These are phyloP conservation scores for Carallia brachiata DNA, from an alignment of 345 rosid genomes.

Conservation along the genomic window DNA sequence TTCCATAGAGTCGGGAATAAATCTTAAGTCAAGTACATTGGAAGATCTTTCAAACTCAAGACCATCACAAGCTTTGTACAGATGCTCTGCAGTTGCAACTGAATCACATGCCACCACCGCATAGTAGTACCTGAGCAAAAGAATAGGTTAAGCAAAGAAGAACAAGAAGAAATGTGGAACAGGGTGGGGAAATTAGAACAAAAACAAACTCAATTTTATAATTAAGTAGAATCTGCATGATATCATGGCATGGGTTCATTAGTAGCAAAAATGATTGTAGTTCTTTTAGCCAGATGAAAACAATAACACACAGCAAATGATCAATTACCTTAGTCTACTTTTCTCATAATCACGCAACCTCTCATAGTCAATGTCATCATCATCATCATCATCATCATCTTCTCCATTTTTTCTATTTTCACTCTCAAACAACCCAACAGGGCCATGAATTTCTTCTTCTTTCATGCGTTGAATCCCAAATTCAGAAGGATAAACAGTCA, in stretches of 20 bases:
- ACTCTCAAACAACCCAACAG: slow-evolving; percentile 67
- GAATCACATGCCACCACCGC: slow-evolving; percentile 91
- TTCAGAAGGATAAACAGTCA: slow-evolving; percentile 85
- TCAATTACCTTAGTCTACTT: slow-evolving; percentile 69
- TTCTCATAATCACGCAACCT: slow-evolving; percentile 75
- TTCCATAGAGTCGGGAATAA: slow-evolving; percentile 88
- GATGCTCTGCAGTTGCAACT: slow-evolving; percentile 72
- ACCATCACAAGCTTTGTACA: slow-evolving; percentile 84
- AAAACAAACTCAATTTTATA: not conserved
- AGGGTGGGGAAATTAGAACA: not conserved
- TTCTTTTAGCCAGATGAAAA: not conserved
- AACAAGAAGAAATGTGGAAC: not conserved
- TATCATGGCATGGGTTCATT: too few species aligned
- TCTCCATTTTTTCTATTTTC: slow-evolving; percentile 36
- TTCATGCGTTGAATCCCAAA: slow-evolving; percentile 86
- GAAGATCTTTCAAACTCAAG: slow-evolving; percentile 86
- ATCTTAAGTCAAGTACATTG: slow-evolving; percentile 88
- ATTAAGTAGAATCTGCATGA: too few species aligned
- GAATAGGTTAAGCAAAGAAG: not conserved
- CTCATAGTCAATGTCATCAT: slow-evolving; percentile 51
- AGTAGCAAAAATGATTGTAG: not conserved
- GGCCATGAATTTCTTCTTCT: slow-evolving; percentile 94
- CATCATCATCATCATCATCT: slow-evolving; percentile 31
- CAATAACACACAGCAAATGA: not conserved
- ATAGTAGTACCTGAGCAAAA: slow-evolving; percentile 58